Evolutionary conservation across 1,284 basidiomycete genomes (phyloP).

Genomic region (Termitomyces sp.): DNA sequence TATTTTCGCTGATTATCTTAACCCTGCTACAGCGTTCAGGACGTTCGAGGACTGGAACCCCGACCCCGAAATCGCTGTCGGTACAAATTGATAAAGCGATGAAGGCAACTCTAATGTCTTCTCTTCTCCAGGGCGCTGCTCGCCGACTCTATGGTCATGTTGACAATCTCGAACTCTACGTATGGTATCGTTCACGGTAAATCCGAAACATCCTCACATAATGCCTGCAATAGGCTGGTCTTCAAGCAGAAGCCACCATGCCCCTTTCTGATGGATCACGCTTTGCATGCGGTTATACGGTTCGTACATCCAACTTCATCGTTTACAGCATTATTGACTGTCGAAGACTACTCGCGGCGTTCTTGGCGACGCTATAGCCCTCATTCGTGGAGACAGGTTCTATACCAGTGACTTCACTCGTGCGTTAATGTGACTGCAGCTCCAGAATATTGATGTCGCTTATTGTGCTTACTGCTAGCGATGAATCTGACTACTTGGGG

Average conservation of each 20-base stretch:
- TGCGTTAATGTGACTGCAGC: conserved; percentile 17
- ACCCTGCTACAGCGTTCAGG: conserved; percentile 28
- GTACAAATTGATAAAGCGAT: not conserved
- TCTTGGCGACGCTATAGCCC: conserved; percentile 48
- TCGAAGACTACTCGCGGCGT: conserved; percentile 33
- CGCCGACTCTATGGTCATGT: conserved; percentile 46
- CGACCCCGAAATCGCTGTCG: conserved; percentile 39
- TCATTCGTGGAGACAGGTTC: conserved; percentile 43
- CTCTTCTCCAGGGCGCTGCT: conserved; percentile 33
- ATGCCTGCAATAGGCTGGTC: conserved; percentile 35
- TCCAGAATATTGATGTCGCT: not conserved
- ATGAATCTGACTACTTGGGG: conserved; percentile 46
- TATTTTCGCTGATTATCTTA: not conserved
- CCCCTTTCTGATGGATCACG: conserved; percentile 43
- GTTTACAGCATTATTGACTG: conserved; percentile 3
- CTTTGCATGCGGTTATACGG: conserved; percentile 47
- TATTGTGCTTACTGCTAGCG: conserved; percentile 21
- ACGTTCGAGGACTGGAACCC: conserved; percentile 56
- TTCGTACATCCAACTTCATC: conserved; percentile 27
- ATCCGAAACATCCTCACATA: not conserved
- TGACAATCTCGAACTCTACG: conserved; percentile 48
- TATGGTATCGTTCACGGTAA: conserved; percentile 21
- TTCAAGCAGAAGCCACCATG: conserved; percentile 48
- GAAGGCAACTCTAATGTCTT: not conserved
- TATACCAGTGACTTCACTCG: conserved; percentile 48